Conservation (phyloP, 2,329 filamentous ascomycete genomes). For the Xylariaceae sp. region DNA sequence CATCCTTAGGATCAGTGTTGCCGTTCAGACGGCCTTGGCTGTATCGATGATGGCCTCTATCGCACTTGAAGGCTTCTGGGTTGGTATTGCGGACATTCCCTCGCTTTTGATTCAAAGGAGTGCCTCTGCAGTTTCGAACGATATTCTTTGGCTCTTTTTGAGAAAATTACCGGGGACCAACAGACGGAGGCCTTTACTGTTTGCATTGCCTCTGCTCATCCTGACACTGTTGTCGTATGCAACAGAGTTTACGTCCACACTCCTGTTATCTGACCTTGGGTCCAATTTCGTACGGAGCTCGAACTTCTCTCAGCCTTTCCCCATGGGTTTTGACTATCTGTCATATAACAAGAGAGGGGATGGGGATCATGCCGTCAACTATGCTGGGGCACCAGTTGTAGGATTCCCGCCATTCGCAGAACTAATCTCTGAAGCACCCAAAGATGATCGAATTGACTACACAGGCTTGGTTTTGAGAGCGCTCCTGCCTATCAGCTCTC, state of each 20-base stretch:
- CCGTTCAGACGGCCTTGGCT: conserved; percentile 2
- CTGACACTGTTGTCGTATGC: neutral
- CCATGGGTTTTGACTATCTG: neutral
- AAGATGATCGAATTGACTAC: neutral
- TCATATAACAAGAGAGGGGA: neutral
- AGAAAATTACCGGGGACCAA: neutral
- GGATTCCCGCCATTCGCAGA: conserved; percentile 2
- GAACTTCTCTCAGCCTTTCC: neutral
- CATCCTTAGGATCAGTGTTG: neutral
- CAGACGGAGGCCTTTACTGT: neutral
- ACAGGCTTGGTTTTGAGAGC: conserved; percentile 1
- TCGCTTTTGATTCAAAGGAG: conserved; percentile 5
- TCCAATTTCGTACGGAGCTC: neutral
- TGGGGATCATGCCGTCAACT: conserved; percentile 1
- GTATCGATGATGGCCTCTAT: conserved; percentile 5
- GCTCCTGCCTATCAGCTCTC: conserved; percentile 2
- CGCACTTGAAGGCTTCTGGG: conserved; percentile 1
- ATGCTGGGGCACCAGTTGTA: conserved; percentile 1
- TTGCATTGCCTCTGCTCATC: neutral
- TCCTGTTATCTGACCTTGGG: conserved; percentile 3
- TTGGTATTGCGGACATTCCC: conserved; percentile 1
- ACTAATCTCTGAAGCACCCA: neutral
- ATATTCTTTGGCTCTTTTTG: conserved; percentile 1
- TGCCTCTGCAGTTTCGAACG: neutral
- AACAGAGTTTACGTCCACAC: conserved; percentile 2